These are phyloP conservation scores for Nicotiana sylvestris DNA, from an alignment of 257 asterid genomes.

Conservation along the genomic window DNA sequence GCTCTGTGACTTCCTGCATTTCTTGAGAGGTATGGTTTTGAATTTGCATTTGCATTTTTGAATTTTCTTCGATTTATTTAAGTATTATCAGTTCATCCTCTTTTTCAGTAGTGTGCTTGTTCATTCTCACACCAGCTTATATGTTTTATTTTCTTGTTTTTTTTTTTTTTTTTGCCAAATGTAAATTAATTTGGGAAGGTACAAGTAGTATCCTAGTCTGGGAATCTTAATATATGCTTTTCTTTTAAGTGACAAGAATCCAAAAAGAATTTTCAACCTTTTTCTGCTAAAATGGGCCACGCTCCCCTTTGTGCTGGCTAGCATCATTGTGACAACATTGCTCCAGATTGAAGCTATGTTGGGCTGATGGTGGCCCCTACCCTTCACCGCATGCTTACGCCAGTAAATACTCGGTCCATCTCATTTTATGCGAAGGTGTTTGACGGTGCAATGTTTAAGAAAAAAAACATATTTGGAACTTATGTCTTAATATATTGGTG, in stretches of 20 bases:
- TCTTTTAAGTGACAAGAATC: neutral
- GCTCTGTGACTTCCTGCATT: neutral
- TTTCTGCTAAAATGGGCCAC: neutral
- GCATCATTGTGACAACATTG: conserved; percentile 7
- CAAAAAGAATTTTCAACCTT: neutral
- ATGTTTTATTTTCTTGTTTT: neutral
- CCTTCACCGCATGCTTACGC: neutral
- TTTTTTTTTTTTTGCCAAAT: neutral
- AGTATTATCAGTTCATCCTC: neutral
- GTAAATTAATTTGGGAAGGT: neutral
- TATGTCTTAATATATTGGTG: neutral
- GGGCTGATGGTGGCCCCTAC: neutral
- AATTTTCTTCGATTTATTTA: neutral
- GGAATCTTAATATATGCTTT: no score
- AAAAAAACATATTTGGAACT: neutral
- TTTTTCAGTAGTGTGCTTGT: no score
- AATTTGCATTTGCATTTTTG: neutral
- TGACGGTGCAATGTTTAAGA: neutral
- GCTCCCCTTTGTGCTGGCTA: neutral
- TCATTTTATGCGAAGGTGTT: neutral
- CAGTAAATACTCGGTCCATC: neutral
- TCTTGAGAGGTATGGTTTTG: neutral
- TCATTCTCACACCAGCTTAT: no score
- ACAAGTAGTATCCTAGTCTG: no score
- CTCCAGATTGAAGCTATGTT: conserved; percentile 10